phyloP scores from a whole-genome alignment of 306 rosid genomes.

The Prosopis cineraria region DNA sequence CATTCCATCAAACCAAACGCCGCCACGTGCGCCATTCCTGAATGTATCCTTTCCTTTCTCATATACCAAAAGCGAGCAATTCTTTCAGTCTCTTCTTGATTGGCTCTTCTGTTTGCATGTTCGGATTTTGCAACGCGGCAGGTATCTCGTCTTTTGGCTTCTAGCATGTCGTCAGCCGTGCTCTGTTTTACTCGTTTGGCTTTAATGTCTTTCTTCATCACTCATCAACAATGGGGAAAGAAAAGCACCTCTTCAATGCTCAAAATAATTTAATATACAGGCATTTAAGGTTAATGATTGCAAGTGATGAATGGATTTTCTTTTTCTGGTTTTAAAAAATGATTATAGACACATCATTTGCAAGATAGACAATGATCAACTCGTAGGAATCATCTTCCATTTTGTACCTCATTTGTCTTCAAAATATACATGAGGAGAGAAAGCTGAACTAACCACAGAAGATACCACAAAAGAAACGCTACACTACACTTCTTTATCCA shows the following conservation, averaged over 20 bases:
- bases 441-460: not conserved
- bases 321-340: too few relatives aligned
- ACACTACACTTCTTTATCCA: not conserved
- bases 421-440: not conserved
- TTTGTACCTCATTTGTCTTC: too few relatives aligned
- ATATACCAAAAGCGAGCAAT: not conserved
- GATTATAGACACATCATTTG: not conserved
- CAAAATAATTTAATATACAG: not conserved
- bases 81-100: not conserved
- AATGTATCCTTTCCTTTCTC: not conserved
- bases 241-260: not conserved
- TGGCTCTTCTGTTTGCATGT: not conserved
- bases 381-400: not conserved
- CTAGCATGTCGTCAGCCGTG: not conserved
- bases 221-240: not conserved
- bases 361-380: not conserved
- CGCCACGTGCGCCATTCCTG: too few relatives aligned
- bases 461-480: not conserved
- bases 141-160: not conserved
- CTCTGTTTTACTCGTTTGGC: not conserved
- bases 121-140: not conserved
- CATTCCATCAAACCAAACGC: too few relatives aligned
- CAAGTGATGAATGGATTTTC: too few relatives aligned
- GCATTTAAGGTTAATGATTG: not conserved
- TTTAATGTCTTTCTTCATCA: not conserved